Evolutionary conservation across 257 asterid species (phyloP).

Genomic region (Solanum bulbocastanum): DNA sequence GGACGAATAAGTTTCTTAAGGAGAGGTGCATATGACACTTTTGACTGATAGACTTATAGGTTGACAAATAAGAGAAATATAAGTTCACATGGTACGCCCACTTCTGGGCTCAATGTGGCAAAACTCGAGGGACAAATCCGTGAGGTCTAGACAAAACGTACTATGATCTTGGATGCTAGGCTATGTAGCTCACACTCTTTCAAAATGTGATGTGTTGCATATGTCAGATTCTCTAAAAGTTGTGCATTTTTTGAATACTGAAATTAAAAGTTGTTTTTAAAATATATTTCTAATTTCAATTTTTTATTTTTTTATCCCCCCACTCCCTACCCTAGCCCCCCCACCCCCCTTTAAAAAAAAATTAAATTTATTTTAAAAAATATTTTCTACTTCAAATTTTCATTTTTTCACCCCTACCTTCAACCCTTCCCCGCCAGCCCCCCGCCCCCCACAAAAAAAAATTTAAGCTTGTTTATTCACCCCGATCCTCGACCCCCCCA

Average conservation of each 20-base stretch:
- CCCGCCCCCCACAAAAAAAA: no score
- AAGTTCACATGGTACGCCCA: background rate
- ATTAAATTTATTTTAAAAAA: no score
- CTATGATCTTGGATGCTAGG: background rate
- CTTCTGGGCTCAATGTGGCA: background rate
- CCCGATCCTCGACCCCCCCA: no score
- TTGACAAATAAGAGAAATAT: background rate
- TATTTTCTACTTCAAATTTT: no score
- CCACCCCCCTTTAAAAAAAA: no score
- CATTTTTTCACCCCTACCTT: no score
- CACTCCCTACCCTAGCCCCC: no score
- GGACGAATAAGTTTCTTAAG: background rate
- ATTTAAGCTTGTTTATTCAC: no score
- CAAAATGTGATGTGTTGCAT: background rate
- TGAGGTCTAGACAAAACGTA: background rate
- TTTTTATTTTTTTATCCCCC: no score
- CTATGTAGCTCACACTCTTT: background rate
- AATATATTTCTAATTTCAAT: no score
- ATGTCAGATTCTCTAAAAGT: background rate
- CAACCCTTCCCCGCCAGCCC: no score
- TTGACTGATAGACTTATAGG: background rate
- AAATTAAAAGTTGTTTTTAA: no score
- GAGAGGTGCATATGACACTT: background rate
- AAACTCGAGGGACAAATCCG: background rate
- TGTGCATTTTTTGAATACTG: background rate